Evolutionary conservation across 352 stramenopile species (phyloP), one percentile per base, ranked within the genome.

Genomic region (Achlya hypogyna): DNA sequence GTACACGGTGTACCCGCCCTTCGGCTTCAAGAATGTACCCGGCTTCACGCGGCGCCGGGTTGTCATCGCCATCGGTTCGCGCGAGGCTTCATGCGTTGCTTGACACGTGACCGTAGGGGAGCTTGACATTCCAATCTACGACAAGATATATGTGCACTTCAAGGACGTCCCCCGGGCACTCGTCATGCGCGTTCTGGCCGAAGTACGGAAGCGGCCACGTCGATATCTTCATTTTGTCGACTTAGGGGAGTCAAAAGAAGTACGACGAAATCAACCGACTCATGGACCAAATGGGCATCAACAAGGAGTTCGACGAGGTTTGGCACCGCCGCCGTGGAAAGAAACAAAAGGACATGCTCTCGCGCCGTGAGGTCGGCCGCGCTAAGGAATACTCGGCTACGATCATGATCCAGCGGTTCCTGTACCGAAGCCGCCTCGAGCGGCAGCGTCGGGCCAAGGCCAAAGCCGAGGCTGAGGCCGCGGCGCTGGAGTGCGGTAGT

Each of bases 101-200:
- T 35, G 14, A 8, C 16, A 34, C 27, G 1, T 35, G 54, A 4
- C 28, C 60, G 8, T 69, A 91, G 75, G 78, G 58, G 75, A 77
- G 29, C 70, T 95, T 12, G 72, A 84, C 10, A 70, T 97, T 22
- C 78, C 80, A 4, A 68, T 96, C 31, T 96, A 95, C 56, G 81
- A 93, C 51, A 82, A 86, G 38, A 78, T 92, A 53, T 76, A 75
- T 32, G 76, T 97, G 2, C 75, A 95, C 47, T 96, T 97, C 69
- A 80, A 86, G 25, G 86, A 97, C 69, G 87, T 97, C 18, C 75
- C 60, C 9, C 60, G 60, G n/a, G 60, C 60, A 3, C 43, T 67
- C 32, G 60, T 67, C 12, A 49, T 49, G 32, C 60, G 60, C 14
- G 60, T 67, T 3, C 28, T 67, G 23, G 60, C 60, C 23, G 54